Base-by-base conservation (phyloP, 2,329 filamentous ascomycete species). In the Hirsutella minnesotensis region DNA sequence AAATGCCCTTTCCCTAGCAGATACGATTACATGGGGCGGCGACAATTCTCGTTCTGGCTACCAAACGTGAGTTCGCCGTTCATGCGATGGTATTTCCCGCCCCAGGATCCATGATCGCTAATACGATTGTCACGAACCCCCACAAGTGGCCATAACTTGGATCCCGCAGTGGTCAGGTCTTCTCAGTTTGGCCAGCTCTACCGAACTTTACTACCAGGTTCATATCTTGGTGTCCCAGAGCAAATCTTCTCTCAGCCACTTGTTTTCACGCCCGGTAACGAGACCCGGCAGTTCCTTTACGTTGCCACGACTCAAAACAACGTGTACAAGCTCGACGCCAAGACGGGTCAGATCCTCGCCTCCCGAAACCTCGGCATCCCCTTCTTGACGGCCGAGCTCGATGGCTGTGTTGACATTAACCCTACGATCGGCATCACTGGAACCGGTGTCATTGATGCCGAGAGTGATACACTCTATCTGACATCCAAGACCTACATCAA, bases 11-110 rank as follows among this genome's bases (percentile, higher is more conserved):
- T 66, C 53, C 8, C 56, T 54, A n/a, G 73, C 72, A 1, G 72
- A 76, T 46, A 75, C 73, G 44, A 76, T 77, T 47, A 78, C 74
- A 22, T 77, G 73, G 71, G 72, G 73, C 49, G 74, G 74, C 46
- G 72, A 75, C 50, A 75, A 74, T 52, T 65, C 69, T 10, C 60
- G 73, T 40, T 54, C 66, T 12, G 72, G 73, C 22, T 77, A 77
- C 53, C 69, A 73, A 53, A 66, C 62, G 70, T 73, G 50, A 54
- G 66, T 58, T n/a, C 7, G 9, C 19, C 19, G 2, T 3, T 33
- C n/a, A 16, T n/a, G n/a, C n/a, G n/a, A n/a, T n/a, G n/a, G n/a
- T n/a, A n/a, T n/a, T n/a, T n/a, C n/a, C n/a, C n/a, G n/a, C n/a
- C n/a, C n/a, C n/a, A n/a, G n/a, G n/a, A n/a, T n/a, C n/a, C n/a